Conservation (phyloP, 2,329 filamentous ascomycete genomes). For the Salinomyces thailandicus region DNA sequence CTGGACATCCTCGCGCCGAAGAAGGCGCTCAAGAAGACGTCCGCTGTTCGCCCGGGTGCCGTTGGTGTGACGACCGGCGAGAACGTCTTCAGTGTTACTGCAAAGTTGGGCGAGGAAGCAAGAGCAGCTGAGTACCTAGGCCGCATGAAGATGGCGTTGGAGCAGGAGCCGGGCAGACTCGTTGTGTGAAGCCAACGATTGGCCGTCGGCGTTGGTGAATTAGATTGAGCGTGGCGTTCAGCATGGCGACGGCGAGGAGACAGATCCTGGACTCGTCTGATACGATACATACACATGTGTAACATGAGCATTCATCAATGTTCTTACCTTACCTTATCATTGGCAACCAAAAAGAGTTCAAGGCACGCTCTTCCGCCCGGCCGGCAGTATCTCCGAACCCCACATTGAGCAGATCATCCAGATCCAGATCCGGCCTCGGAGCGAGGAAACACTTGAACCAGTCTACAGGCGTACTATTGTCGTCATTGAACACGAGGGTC, state of each 20-base stretch:
- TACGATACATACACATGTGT: not conserved
- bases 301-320: no score
- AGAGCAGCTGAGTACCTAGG: conserved; percentile 74
- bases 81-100: conserved; percentile 74
- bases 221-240: conserved; percentile 1
- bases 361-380: not conserved
- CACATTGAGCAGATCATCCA: no score
- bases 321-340: not conserved
- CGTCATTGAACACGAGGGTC: not conserved
- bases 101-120: conserved; percentile 70
- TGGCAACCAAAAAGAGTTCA: not conserved
- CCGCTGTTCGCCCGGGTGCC: conserved; percentile 16
- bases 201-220: not conserved
- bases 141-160: conserved; percentile 72
- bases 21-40: conserved; percentile 24
- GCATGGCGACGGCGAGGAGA: not conserved
- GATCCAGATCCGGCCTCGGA: no score
- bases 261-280: no score
- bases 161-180: conserved; percentile 66
- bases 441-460: no score
- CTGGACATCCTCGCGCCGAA: conserved; percentile 64
- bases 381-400: no score
- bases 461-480: not conserved
- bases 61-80: conserved; percentile 37
- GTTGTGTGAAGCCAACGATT: conserved; percentile 35